Evolutionary conservation across 2,329 filamentous ascomycete species (phyloP).

Genomic region (Clarireedia paspali): DNA sequence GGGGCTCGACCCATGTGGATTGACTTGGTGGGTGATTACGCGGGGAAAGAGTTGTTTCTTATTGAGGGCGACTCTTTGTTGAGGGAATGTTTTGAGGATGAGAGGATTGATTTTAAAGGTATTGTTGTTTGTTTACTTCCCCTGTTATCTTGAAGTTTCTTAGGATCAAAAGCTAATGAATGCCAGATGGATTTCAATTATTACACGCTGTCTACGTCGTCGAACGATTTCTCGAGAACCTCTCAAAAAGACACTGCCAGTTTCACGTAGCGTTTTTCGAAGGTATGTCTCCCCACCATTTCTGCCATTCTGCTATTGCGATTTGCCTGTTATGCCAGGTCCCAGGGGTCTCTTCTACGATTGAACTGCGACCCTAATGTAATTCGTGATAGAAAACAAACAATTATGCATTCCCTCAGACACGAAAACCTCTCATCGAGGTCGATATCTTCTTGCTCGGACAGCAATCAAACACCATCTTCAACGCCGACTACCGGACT

Average conservation of each 20-base stretch:
- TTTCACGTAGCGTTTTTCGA: conserved; percentile 65
- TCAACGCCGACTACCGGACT: conserved; percentile 18
- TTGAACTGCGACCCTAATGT: background rate
- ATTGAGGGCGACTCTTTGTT: conserved; percentile 70
- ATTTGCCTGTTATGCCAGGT: too few relatives aligned
- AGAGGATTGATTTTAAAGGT: conserved; percentile 53
- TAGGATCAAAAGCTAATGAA: conserved; percentile 11
- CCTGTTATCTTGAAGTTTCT: background rate
- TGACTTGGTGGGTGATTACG: conserved; percentile 69
- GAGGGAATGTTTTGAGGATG: conserved; percentile 52
- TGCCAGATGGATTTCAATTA: conserved; percentile 55
- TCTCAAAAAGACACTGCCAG: conserved; percentile 57
- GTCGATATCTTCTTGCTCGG: conserved; percentile 50
- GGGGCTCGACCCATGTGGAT: conserved; percentile 38
- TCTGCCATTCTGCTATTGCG: too few relatives aligned
- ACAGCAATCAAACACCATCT: conserved; percentile 56
- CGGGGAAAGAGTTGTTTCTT: conserved; percentile 63
- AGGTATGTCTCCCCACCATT: conserved; percentile 13
- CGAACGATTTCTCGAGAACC: conserved; percentile 54
- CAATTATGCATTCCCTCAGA: conserved; percentile 46
- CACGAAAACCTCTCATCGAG: conserved; percentile 26
- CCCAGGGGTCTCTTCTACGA: too few relatives aligned
- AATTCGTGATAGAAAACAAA: conserved; percentile 33
- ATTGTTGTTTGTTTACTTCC: background rate
- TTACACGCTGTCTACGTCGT: conserved; percentile 64